A percentile compares a stretch with the other conserved stretches of the same genome.
Evolutionary conservation across 2,329 filamentous ascomycete genomes (phyloP).

Genomic region (Colletotrichum sansevieriae): DNA sequence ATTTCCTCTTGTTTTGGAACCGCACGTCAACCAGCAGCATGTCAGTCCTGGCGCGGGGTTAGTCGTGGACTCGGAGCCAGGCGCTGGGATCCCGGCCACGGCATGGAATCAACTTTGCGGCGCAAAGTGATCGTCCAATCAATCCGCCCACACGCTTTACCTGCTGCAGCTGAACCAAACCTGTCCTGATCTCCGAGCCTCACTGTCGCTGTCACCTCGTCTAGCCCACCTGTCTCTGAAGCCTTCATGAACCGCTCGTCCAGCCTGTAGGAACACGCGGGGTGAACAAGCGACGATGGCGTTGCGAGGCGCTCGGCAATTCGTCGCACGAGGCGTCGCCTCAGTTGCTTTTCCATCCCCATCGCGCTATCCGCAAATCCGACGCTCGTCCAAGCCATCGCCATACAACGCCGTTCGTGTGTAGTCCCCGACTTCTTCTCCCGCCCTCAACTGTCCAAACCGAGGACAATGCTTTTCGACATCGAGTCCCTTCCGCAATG

Average conservation of each 20-base stretch:
- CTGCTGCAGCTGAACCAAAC: background rate
- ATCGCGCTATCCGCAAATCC: slow-evolving; percentile 14
- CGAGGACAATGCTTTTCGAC: background rate
- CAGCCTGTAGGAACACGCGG: background rate
- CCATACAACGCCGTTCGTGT: background rate
- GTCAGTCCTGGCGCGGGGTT: no score
- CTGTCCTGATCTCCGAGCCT: background rate
- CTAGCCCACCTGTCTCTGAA: background rate
- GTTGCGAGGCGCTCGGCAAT: slow-evolving; percentile 4
- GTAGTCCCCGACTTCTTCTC: background rate
- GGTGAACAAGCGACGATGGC: slow-evolving; percentile 4
- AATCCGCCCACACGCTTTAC: no score
- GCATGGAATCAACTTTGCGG: background rate
- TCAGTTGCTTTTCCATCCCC: slow-evolving; percentile 14
- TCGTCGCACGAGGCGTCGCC: slow-evolving; percentile 15
- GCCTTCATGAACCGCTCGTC: background rate
- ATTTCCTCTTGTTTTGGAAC: background rate
- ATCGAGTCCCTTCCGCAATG: background rate
- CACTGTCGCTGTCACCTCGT: background rate
- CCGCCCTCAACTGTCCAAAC: no score
- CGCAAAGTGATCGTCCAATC: no score
- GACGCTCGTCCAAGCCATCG: slow-evolving; percentile 3
- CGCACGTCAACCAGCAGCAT: background rate
- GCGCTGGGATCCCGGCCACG: background rate
- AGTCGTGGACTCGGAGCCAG: background rate